Evolutionary conservation across 306 rosid genomes (phyloP).

Genomic region (Rosa chinensis): DNA sequence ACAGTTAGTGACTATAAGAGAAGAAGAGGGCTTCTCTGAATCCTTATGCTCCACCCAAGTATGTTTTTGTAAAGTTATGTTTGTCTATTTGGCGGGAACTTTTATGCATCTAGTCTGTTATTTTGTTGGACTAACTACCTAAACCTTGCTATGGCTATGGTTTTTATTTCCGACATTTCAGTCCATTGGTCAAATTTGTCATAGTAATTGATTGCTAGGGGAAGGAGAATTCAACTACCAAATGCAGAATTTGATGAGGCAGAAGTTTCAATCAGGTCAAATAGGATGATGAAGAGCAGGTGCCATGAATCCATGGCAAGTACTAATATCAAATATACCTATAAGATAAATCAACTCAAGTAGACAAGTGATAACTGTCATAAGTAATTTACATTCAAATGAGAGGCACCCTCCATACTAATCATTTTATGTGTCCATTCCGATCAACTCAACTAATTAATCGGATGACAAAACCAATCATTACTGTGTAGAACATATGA

Average conservation of each 20-base stretch:
- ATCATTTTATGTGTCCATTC: conserved; percentile 1
- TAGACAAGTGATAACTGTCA: neutral
- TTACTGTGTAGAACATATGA: conserved; percentile 12
- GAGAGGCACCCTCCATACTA: neutral
- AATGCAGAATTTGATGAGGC: neutral
- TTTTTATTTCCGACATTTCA: neutral
- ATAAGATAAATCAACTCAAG: neutral
- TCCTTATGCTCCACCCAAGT: neutral
- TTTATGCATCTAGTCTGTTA: neutral
- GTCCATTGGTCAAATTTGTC: neutral
- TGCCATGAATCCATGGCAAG: neutral
- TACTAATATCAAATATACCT: neutral
- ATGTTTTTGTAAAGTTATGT: neutral
- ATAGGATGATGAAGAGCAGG: neutral
- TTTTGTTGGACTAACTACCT: neutral
- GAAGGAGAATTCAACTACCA: neutral
- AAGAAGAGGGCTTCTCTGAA: conserved; percentile 62
- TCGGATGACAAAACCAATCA: conserved; percentile 14
- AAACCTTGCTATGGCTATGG: neutral
- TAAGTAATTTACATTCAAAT: conserved; percentile 7
- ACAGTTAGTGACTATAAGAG: conserved; percentile 63
- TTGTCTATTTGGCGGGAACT: neutral
- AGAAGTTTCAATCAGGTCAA: neutral
- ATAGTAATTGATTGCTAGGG: neutral
- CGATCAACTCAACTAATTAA: conserved; percentile 27